phyloP scores from a whole-genome alignment of 192 early-diverging fungal genomes.

The Rhizoclosmatium globosum region DNA sequence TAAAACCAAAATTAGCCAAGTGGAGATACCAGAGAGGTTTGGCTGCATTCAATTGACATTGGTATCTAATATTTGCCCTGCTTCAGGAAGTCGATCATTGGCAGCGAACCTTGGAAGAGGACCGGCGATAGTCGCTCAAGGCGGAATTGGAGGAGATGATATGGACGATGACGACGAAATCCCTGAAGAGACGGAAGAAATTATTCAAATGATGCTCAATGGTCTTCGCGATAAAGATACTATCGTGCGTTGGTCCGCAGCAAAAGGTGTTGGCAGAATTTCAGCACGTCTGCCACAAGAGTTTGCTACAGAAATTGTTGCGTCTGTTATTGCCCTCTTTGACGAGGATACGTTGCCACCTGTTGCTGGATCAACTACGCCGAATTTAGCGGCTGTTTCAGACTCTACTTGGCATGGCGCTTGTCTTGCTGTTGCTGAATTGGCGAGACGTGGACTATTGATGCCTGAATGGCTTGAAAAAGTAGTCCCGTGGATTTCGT shows the following conservation, averaged over 20 bases:
- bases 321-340: slow-evolving; percentile 79
- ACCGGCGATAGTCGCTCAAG: neutral
- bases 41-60: neutral
- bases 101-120: slow-evolving; percentile 55
- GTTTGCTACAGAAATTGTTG: slow-evolving; percentile 84
- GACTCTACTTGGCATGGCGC: slow-evolving; percentile 96
- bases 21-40: slow-evolving; percentile 77
- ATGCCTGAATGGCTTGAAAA: slow-evolving; percentile 74
- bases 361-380: neutral
- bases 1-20: slow-evolving; percentile 72
- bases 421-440: slow-evolving; percentile 89
- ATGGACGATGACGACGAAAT: slow-evolving; percentile 76
- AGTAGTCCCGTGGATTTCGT: slow-evolving; percentile 82
- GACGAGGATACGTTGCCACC: slow-evolving; percentile 72
- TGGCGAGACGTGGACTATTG: slow-evolving; percentile 86
- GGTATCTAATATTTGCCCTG: too few relatives aligned
- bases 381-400: slow-evolving; percentile 67
- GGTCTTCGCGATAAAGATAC: slow-evolving; percentile 90
- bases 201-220: slow-evolving; percentile 85
- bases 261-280: slow-evolving; percentile 95
- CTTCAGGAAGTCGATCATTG: slow-evolving; percentile 56
- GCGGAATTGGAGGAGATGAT: slow-evolving; percentile 40
- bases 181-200: slow-evolving; percentile 81
- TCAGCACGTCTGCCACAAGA: slow-evolving; percentile 79
- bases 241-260: slow-evolving; percentile 96